Evolutionary conservation across 2,329 filamentous ascomycete genomes (phyloP).

Genomic region (Malbranchea cinnamomea): DNA sequence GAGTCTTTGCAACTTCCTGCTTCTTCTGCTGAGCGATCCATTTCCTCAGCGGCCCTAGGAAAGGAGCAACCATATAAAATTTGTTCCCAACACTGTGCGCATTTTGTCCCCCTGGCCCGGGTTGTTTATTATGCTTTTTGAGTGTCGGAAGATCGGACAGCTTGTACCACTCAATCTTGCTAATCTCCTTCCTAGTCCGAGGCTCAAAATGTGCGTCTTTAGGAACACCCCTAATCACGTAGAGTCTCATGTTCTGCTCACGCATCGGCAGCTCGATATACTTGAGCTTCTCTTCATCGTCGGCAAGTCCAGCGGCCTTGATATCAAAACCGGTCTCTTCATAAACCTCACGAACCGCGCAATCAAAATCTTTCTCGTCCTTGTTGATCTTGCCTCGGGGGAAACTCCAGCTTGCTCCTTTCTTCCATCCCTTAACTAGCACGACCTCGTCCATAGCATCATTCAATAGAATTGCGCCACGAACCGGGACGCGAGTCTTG

Average conservation of each 20-base stretch:
- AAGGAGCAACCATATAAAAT: constrained; percentile 97
- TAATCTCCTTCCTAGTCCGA: constrained; percentile 89
- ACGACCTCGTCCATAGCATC: constrained; percentile 86
- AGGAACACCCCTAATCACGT: constrained; percentile 78
- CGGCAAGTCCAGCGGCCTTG: constrained; percentile 57
- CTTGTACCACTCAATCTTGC: constrained; percentile 90
- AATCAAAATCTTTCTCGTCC: constrained; percentile 84
- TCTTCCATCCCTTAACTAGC: constrained; percentile 96
- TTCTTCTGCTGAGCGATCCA: constrained; percentile 82
- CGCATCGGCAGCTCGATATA: constrained; percentile 79
- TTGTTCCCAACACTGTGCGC: constrained; percentile 46
- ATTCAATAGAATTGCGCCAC: constrained; percentile 87
- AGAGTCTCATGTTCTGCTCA: constrained; percentile 84
- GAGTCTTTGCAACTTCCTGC: constrained; percentile 36
- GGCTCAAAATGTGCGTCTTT: constrained; percentile 81
- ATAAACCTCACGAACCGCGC: constrained; percentile 84
- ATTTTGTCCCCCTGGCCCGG: constrained; percentile 21
- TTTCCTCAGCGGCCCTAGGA: constrained; percentile 68
- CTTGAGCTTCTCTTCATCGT: constrained; percentile 56
- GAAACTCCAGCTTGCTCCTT: constrained; percentile 90
- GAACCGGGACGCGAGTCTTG: constrained; percentile 85
- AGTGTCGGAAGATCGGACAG: constrained; percentile 75
- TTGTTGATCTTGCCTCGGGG: constrained; percentile 97
- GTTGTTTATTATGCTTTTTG: constrained; percentile 56
- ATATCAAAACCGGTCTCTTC: constrained; percentile 93